Evolutionary conservation across 2,329 filamentous ascomycete genomes (phyloP).

Genomic region (Pyricularia pennisetigena): DNA sequence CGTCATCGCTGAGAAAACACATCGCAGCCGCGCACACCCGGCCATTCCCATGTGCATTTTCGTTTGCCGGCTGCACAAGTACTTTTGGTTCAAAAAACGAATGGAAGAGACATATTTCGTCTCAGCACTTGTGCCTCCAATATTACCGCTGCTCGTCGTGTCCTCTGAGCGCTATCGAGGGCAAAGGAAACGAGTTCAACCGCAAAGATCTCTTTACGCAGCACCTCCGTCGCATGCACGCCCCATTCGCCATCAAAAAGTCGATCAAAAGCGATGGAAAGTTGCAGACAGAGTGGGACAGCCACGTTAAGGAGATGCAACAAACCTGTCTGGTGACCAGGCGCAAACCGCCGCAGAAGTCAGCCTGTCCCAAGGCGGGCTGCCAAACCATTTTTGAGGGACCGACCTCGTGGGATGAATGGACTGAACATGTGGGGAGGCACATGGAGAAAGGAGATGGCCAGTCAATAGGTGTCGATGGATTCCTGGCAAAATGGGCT

Average conservation of each 20-base stretch:
- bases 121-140: slow-evolving; percentile 70
- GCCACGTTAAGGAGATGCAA: slow-evolving; percentile 60
- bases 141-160: slow-evolving; percentile 57
- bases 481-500: slow-evolving; percentile 50
- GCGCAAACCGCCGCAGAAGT: slow-evolving; percentile 59
- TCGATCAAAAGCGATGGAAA: slow-evolving; percentile 48
- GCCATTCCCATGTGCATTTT: slow-evolving; percentile 78
- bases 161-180: slow-evolving; percentile 40
- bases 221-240: slow-evolving; percentile 90
- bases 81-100: slow-evolving; percentile 92
- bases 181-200: slow-evolving; percentile 68
- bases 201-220: slow-evolving; percentile 94
- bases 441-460: slow-evolving; percentile 74
- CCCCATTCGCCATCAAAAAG: slow-evolving; percentile 54
- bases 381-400: slow-evolving; percentile 66
- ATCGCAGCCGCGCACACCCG: slow-evolving; percentile 59
- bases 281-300: slow-evolving; percentile 53
- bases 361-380: slow-evolving; percentile 61
- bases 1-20: slow-evolving; percentile 55
- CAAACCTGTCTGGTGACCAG: slow-evolving; percentile 62
- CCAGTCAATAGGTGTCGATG: slow-evolving; percentile 44
- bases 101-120: slow-evolving; percentile 91
- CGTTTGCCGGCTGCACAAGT: slow-evolving; percentile 71
- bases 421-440: slow-evolving; percentile 84
- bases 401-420: slow-evolving; percentile 70